Percentiles rank a stretch among this genome's conserved stretches.
These are phyloP conservation scores for Pichia sp. DNA, from an alignment of 1,139 yeast species.

Conservation along the genomic window DNA sequence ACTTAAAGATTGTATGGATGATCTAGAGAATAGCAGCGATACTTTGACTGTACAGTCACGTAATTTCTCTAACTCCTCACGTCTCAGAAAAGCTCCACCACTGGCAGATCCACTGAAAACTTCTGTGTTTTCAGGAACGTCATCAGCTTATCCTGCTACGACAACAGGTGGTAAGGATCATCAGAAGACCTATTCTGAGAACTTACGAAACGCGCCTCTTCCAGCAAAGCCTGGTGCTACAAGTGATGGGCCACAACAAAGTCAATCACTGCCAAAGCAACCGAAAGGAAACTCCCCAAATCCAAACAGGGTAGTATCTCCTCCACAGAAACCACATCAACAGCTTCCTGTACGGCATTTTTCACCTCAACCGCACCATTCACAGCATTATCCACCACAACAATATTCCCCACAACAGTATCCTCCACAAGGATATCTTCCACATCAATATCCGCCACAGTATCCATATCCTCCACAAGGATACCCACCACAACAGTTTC, in stretches of 20 bases:
- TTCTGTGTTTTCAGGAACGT: neutral
- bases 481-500: neutral
- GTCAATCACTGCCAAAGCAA: neutral
- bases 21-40: conserved; percentile 7
- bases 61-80: neutral
- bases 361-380: neutral
- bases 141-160: neutral
- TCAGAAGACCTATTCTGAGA: neutral
- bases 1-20: conserved; percentile 23
- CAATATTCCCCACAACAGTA: neutral
- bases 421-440: neutral
- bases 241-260: neutral
- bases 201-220: neutral
- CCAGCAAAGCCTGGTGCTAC: neutral
- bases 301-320: neutral
- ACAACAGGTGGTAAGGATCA: neutral
- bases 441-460: neutral
- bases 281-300: neutral
- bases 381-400: neutral
- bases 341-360: neutral
- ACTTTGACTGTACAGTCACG: neutral
- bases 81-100: conserved; percentile 1
- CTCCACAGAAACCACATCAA: neutral
- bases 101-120: neutral
- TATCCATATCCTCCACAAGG: neutral